A percentile compares a stretch with the other conserved stretches of the same genome.
phyloP scores from a whole-genome alignment of 257 asterid species.

The Jacaranda mimosifolia region DNA sequence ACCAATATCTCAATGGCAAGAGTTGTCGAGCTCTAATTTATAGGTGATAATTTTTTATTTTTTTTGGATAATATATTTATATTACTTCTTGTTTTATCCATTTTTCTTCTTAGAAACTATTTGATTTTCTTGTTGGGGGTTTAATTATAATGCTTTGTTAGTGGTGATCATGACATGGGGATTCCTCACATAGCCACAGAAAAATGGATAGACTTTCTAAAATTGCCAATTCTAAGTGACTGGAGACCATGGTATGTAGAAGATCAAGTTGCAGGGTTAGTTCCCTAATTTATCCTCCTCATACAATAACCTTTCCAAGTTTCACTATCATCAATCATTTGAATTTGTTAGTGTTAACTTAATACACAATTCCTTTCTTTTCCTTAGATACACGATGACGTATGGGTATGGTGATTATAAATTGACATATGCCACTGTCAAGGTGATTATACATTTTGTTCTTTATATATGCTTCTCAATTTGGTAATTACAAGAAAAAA shows the following conservation, averaged over 20 bases:
- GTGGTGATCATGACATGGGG: constrained; percentile 48
- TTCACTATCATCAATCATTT: too few relatives aligned
- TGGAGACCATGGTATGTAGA: constrained; percentile 41
- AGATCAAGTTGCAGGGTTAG: constrained; percentile 41
- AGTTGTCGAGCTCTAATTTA: constrained; percentile 23
- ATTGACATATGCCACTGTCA: too few relatives aligned
- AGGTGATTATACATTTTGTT: too few relatives aligned
- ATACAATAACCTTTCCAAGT: background rate
- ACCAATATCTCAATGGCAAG: constrained; percentile 16
- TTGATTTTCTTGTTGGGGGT: background rate
- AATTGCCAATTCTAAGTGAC: constrained; percentile 30
- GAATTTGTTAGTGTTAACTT: too few relatives aligned
- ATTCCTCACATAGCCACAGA: constrained; percentile 42
- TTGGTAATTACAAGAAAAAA: too few relatives aligned
- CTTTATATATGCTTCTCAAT: too few relatives aligned
- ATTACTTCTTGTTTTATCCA: background rate
- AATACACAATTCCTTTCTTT: too few relatives aligned
- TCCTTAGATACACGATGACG: too few relatives aligned
- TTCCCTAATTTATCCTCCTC: background rate
- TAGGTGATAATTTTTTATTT: constrained; percentile 9
- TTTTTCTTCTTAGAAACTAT: background rate
- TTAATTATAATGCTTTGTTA: background rate
- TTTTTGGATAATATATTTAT: background rate
- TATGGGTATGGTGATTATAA: too few relatives aligned
- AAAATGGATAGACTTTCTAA: constrained; percentile 41